Evolutionary conservation across 2,329 filamentous ascomycete species (phyloP).

Genomic region (Fusarium compactum): DNA sequence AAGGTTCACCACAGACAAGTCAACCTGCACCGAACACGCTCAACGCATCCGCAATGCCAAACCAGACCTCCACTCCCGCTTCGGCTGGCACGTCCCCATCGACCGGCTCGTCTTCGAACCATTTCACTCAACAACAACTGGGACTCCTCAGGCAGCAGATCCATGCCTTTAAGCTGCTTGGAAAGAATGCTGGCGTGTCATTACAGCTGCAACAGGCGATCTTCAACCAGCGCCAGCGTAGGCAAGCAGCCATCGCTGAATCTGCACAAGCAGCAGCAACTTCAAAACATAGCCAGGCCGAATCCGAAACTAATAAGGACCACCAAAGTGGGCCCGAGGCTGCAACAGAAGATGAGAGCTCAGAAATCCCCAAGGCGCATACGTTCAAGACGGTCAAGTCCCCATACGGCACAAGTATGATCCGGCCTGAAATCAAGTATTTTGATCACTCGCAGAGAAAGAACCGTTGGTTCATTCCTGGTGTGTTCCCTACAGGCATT

Average conservation of each 20-base stretch:
- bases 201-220: slow-evolving; percentile 83
- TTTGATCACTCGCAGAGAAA: slow-evolving; percentile 80
- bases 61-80: slow-evolving; percentile 48
- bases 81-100: slow-evolving; percentile 50
- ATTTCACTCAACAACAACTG: slow-evolving; percentile 84
- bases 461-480: slow-evolving; percentile 84
- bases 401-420: slow-evolving; percentile 71
- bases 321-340: slow-evolving; percentile 54
- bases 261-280: slow-evolving; percentile 55
- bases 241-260: slow-evolving; percentile 65
- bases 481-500: slow-evolving; percentile 88
- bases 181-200: slow-evolving; percentile 87
- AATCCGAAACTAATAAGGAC: slow-evolving; percentile 53
- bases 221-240: slow-evolving; percentile 78
- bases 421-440: slow-evolving; percentile 77
- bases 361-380: slow-evolving; percentile 56
- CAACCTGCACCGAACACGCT: slow-evolving; percentile 53
- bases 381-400: slow-evolving; percentile 80
- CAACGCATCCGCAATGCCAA: slow-evolving; percentile 56
- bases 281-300: slow-evolving; percentile 47
- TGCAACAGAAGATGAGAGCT: slow-evolving; percentile 50
- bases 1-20: slow-evolving; percentile 49
- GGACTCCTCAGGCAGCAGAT: slow-evolving; percentile 86
- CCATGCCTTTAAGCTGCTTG: slow-evolving; percentile 87
- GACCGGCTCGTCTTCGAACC: slow-evolving; percentile 58